These are phyloP conservation scores for Mycena polygramma DNA, from an alignment of 768 basidiomycete species.

Conservation along the genomic window DNA sequence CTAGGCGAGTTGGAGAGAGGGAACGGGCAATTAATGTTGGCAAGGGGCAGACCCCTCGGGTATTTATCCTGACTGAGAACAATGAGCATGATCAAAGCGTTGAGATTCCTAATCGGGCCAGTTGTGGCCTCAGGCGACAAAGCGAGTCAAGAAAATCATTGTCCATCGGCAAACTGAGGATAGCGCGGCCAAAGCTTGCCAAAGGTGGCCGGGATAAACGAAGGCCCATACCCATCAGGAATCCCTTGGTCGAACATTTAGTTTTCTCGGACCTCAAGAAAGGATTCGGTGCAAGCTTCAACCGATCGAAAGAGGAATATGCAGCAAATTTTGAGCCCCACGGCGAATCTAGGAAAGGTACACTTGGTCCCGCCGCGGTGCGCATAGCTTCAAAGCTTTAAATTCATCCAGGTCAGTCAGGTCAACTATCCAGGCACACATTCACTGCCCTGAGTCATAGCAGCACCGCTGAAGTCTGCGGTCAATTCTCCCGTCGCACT, in stretches of 20 bases:
- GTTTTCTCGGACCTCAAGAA: too few relatives aligned
- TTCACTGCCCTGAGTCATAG: background rate
- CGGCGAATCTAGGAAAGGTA: too few relatives aligned
- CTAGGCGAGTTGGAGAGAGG: background rate
- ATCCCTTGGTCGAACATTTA: too few relatives aligned
- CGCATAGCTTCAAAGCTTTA: too few relatives aligned
- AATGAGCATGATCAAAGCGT: constrained; percentile 16
- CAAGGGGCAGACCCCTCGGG: background rate
- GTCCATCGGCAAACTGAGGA: background rate
- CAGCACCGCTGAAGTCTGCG: background rate
- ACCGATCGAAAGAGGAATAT: too few relatives aligned
- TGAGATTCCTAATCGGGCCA: constrained; percentile 16
- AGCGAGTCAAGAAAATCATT: background rate
- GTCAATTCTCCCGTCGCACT: constrained; percentile 24
- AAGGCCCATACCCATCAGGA: too few relatives aligned
- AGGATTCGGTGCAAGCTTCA: too few relatives aligned
- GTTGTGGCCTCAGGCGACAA: background rate
- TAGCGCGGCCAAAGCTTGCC: too few relatives aligned
- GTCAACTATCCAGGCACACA: background rate
- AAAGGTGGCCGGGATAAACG: too few relatives aligned
- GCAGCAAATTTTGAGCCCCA: too few relatives aligned
- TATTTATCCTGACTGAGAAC: constrained; percentile 17
- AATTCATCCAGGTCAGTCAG: too few relatives aligned
- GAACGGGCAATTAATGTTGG: background rate
- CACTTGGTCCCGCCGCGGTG: too few relatives aligned